Evolutionary conservation across 345 rosid genomes (phyloP), one percentile per base, ranked within the genome.

Genomic region (Populus deltoides): DNA sequence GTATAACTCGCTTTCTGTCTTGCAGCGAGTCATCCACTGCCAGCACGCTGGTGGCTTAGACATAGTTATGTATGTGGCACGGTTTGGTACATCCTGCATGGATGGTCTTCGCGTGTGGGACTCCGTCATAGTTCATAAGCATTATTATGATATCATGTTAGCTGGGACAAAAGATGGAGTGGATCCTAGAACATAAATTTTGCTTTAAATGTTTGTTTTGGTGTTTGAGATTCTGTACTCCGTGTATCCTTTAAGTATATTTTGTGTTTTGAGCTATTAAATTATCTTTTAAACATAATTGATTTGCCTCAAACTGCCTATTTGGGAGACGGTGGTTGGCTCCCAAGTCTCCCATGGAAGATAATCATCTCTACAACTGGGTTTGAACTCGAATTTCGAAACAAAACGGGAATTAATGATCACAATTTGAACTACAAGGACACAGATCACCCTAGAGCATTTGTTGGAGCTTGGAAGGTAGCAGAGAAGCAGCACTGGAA

Each of bases 1-100:
- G 12, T 25, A n/a, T 72, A 7, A 59, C 61, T 78, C 51, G 5
- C 1, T 25, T 71, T 12, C 75, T 77, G 33, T 33, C 45, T 81
- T 79, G 87, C 90, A 89, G 92, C n/a, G 92, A 89, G 53, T 89
- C 92, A 29, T 87, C 90, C 31, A 89, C 92, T 24, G 92, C 92
- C 41, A 89, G 92, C 85, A 89, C 92, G 22, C 88, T 89, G 36
- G 92, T 89, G 43, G 92, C 92, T 7, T 89, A 86, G 85, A 76
- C 73, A 41, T 59, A n/a, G 76, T 22, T 53, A 57, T 47, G 73
- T 51, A 9, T 25, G 76, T 62, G 24, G 68, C 75, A 53, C 69
- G 66, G 15, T 53, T 79, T 72, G 70, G 47, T 67, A 43, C 72
- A 29, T 55, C 70, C 25, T 49, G 38, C 10, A 66, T 76, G 68